phyloP scores from a whole-genome alignment of 331 rosid species.

The Acacia pycnantha region DNA sequence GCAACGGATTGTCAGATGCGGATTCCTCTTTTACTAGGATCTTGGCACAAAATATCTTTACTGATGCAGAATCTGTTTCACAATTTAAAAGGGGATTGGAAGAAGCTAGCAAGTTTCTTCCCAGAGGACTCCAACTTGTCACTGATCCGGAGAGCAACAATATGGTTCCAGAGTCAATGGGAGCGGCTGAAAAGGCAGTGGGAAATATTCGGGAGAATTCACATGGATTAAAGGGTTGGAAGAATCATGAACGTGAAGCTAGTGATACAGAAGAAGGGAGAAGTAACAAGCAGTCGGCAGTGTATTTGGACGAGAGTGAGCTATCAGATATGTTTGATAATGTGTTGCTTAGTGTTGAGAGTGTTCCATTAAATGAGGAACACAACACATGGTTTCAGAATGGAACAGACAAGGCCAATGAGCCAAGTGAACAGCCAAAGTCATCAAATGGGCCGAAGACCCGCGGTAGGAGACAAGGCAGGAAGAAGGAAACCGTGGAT shows the following conservation, averaged over 20 bases:
- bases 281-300: conserved; percentile 45
- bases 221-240: conserved; percentile 29
- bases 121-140: conserved; percentile 27
- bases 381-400: background rate
- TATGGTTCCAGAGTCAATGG: background rate
- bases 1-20: conserved; percentile 23
- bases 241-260: conserved; percentile 32
- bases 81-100: conserved; percentile 39
- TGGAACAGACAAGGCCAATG: conserved; percentile 18
- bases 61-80: conserved; percentile 37
- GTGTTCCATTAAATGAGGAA: conserved; percentile 19
- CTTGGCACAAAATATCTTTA: conserved; percentile 35
- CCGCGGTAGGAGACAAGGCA: conserved; percentile 33
- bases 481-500: conserved; percentile 56
- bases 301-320: conserved; percentile 30
- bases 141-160: conserved; percentile 9
- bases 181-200: background rate
- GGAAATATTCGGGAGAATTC: background rate
- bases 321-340: conserved; percentile 37
- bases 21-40: conserved; percentile 31
- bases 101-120: conserved; percentile 51
- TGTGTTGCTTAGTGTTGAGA: conserved; percentile 32
- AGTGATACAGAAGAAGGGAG: conserved; percentile 28
- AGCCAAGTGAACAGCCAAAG: background rate
- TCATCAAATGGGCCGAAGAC: conserved; percentile 20